These are phyloP conservation scores for Eimeria falciformis DNA, from an alignment of 169 alveolate genomes.

Conservation along the genomic window DNA sequence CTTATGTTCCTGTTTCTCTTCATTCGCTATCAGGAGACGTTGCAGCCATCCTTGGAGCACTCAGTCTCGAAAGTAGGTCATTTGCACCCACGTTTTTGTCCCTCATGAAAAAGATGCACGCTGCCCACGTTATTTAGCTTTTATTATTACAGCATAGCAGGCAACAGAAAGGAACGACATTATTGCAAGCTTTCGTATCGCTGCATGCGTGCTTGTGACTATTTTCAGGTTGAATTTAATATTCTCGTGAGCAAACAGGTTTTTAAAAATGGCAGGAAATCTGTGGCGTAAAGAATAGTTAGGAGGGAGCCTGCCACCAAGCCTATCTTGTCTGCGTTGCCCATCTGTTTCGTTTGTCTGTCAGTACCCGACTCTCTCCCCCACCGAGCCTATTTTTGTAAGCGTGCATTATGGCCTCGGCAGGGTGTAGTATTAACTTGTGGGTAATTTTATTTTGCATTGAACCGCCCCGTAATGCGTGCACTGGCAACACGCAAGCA, in stretches of 20 bases:
- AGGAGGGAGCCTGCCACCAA: neutral
- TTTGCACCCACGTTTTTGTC: no score
- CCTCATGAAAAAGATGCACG: no score
- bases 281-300: no score
- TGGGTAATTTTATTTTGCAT: neutral
- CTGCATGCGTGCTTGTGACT: slow-evolving; percentile 13
- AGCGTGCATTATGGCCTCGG: neutral
- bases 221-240: slow-evolving; percentile 33
- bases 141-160: no score
- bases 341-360: neutral
- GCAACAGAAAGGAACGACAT: no score
- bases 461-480: no score
- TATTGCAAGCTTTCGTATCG: neutral
- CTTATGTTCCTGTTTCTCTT: no score
- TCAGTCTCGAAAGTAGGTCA: no score
- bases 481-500: no score
- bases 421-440: neutral
- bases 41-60: no score
- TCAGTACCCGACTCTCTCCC: slow-evolving; percentile 58
- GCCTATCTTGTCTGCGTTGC: neutral
- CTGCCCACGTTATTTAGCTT: no score
- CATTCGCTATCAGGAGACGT: no score
- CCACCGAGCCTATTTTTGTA: neutral
- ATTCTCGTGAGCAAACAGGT: neutral
- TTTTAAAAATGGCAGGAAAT: neutral